These are phyloP conservation scores for Persicaria maculosa DNA, from an alignment of 148 eudicot species.

Conservation along the genomic window DNA sequence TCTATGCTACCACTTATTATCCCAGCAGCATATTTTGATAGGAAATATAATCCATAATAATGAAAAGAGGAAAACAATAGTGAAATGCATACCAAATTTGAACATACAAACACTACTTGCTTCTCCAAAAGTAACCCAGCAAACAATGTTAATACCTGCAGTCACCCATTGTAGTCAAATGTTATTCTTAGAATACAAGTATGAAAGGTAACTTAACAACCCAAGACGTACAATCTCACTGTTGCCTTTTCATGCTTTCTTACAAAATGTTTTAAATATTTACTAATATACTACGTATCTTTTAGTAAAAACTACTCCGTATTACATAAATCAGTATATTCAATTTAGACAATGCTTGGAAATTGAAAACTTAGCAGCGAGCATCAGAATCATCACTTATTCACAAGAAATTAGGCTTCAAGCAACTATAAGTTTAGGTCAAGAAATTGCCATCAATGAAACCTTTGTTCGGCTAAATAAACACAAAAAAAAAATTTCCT, in stretches of 20 bases:
- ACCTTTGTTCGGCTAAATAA: neutral
- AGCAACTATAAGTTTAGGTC: neutral
- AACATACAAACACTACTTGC: slow-evolving; percentile 77
- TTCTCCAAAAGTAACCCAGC: slow-evolving; percentile 89
- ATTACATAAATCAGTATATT: neutral
- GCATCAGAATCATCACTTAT: neutral
- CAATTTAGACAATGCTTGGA: neutral
- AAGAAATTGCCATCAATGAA: neutral
- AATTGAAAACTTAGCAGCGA: neutral
- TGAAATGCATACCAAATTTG: slow-evolving; percentile 66
- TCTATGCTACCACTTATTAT: neutral
- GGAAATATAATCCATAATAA: neutral
- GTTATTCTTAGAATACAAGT: neutral
- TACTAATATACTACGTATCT: neutral
- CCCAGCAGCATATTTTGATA: neutral
- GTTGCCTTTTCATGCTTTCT: neutral
- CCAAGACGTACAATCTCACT: neutral
- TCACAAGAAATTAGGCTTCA: neutral
- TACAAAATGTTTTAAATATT: neutral
- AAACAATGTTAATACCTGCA: slow-evolving; percentile 80
- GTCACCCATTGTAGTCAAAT: slow-evolving; percentile 11
- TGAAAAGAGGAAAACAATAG: neutral
- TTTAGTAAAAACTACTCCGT: neutral
- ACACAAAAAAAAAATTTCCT: neutral
- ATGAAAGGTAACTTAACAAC: neutral